Base-by-base conservation (phyloP, 805 yeast genomes). In the Cyberlindnera bimundalis region DNA sequence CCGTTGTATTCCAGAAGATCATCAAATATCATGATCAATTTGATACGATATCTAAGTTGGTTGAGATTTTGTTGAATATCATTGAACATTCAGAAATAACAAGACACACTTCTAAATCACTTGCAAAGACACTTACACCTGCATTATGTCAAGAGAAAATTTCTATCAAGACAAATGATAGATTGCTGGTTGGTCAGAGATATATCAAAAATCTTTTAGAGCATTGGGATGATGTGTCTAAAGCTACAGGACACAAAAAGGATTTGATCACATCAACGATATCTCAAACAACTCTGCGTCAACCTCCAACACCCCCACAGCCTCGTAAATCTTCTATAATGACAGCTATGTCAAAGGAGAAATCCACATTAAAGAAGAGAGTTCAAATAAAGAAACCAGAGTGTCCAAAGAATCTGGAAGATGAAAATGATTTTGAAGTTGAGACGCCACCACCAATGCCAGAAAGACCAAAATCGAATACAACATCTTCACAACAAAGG, bases 141-240 rank as follows among this genome's bases (percentile, higher is more conserved):
- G 71, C 82, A 12, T 50, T 84, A 24, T 71, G 81, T 41, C 81
- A 81, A 32, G 75, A 74, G 48, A 62, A 61, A 25, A 53, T 67
- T 3, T 65, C 71, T 4, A 51, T 64, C 18, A 58, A 59, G 40
- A 72, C 68, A 43, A 67, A 70, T 30, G 79, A 78, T 46, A 61
- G 68, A 33, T 48, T 71, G 7, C 65, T 74, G 7, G 67, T 81
- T 14, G 78, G 81, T 1, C 66, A 70, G 18, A 63, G 85, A 35
- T 77, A 74, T 42, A 60, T 79, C 16, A 72, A 70, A 40, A 78
- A 75, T 44, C 48, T 81, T 6, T 51, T 82, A 29, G 75, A 68
- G 25, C 56, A 67, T 49, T 83, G 84, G 80, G 37, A 38, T 40
- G 30, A 20, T 7, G 35, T 41, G 15, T 31, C 20, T n/a, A 41